Conservation (phyloP, 257 asterid species). For the Plantago major region DNA sequence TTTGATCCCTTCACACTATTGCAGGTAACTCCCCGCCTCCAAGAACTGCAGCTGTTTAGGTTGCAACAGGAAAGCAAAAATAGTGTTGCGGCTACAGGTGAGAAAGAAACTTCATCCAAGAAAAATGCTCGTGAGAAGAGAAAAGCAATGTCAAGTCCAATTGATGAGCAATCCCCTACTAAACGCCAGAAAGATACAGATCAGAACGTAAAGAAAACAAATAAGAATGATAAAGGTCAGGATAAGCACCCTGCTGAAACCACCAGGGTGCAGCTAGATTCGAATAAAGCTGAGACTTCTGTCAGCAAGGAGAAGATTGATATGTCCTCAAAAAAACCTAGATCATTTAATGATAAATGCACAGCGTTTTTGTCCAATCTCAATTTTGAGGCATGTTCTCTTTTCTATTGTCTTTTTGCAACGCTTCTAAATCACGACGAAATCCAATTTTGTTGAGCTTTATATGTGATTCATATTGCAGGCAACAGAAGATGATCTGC, state of each 20-base stretch:
- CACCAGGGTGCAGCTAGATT: constrained; percentile 31
- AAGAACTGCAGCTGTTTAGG: constrained; percentile 74
- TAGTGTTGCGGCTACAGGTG: constrained; percentile 34
- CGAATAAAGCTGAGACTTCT: constrained; percentile 30
- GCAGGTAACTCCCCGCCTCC: constrained; percentile 95
- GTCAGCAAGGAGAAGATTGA: constrained; percentile 38
- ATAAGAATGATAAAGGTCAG: constrained; percentile 35
- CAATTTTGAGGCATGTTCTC: constrained; percentile 49
- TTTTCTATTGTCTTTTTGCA: constrained; percentile 6
- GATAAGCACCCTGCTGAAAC: constrained; percentile 33
- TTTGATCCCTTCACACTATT: constrained; percentile 15
- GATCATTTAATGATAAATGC: constrained; percentile 65
- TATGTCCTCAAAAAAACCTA: constrained; percentile 39
- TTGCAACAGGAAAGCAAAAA: constrained; percentile 70
- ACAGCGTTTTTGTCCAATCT: constrained; percentile 87
- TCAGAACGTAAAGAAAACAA: constrained; percentile 32
- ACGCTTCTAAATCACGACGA: constrained; percentile 12
- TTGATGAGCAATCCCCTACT: constrained; percentile 49
- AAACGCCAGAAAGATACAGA: constrained; percentile 63
- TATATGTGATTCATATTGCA: constrained; percentile 26
- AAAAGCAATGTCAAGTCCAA: constrained; percentile 42
- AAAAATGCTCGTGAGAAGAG: constrained; percentile 71
- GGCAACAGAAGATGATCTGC: constrained; percentile 66
- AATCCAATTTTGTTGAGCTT: constrained; percentile 5
- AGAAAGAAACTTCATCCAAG: constrained; percentile 39